These are phyloP conservation scores for Paecilomyces fulvus DNA, from an alignment of 2,329 filamentous ascomycete genomes.

Conservation along the genomic window DNA sequence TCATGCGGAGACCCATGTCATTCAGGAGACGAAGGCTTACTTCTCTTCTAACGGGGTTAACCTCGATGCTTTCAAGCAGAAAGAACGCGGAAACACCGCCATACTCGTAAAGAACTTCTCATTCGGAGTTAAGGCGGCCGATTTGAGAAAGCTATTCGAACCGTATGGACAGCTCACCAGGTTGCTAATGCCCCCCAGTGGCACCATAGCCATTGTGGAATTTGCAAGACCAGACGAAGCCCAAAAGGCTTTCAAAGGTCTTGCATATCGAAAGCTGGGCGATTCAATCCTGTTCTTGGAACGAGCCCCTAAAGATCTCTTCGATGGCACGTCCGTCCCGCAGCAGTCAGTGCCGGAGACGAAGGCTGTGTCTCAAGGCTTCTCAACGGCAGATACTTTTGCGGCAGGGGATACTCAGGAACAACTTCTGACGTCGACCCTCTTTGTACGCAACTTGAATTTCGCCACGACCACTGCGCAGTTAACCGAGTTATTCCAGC, in stretches of 20 bases:
- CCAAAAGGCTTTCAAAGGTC: slow-evolving; percentile 69
- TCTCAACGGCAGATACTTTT: slow-evolving; percentile 35
- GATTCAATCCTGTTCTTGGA: slow-evolving; percentile 88
- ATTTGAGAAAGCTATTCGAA: slow-evolving; percentile 73
- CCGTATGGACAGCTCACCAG: slow-evolving; percentile 73
- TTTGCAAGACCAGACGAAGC: slow-evolving; percentile 72
- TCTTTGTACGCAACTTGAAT: slow-evolving; percentile 91
- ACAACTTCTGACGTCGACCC: slow-evolving; percentile 58
- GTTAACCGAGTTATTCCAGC: slow-evolving; percentile 67
- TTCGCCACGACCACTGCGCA: slow-evolving; percentile 75
- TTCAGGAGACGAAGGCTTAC: slow-evolving; percentile 92
- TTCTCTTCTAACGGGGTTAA: slow-evolving; percentile 83
- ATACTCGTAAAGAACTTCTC: slow-evolving; percentile 95
- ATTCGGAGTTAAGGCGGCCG: slow-evolving; percentile 69
- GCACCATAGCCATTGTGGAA: slow-evolving; percentile 89
- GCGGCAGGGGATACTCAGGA: slow-evolving; percentile 31
- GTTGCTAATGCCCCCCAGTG: slow-evolving; percentile 84
- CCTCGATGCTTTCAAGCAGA: slow-evolving; percentile 80
- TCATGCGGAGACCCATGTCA: slow-evolving; percentile 89
- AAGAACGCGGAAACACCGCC: slow-evolving; percentile 72
- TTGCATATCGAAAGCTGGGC: slow-evolving; percentile 86
- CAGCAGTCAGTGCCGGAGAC: slow-evolving; percentile 20
- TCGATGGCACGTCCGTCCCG: slow-evolving; percentile 38
- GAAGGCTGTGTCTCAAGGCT: slow-evolving; percentile 30
- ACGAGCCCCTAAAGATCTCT: slow-evolving; percentile 80